Evolutionary conservation across 306 rosid genomes (phyloP).

Genomic region (Gillenia trifoliata): DNA sequence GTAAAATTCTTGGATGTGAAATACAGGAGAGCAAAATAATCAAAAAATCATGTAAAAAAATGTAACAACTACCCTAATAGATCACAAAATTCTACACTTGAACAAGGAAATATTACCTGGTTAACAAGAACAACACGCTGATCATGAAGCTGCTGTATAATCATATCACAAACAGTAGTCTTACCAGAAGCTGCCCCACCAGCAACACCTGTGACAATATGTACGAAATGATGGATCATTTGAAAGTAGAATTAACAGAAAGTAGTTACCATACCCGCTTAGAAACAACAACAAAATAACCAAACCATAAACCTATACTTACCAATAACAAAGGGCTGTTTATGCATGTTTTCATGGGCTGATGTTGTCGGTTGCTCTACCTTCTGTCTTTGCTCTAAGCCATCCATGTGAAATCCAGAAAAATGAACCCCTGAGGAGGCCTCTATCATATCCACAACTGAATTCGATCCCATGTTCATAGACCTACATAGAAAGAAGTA

Average conservation of each 20-base stretch:
- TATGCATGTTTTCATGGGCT: slow-evolving; percentile 44
- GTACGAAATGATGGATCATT: neutral
- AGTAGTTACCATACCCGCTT: neutral
- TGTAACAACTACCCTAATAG: neutral
- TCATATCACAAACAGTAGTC: slow-evolving; percentile 95
- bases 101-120: slow-evolving; percentile 49
- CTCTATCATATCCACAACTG: slow-evolving; percentile 76
- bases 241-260: neutral
- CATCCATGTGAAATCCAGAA: slow-evolving; percentile 80
- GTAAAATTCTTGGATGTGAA: neutral
- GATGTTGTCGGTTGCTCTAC: slow-evolving; percentile 52
- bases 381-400: slow-evolving; percentile 43
- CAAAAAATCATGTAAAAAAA: neutral
- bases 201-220: slow-evolving; percentile 72
- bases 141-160: slow-evolving; percentile 98
- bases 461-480: slow-evolving; percentile 54
- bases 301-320: slow-evolving; percentile 15
- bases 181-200: slow-evolving; percentile 99
- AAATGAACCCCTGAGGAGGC: slow-evolving; percentile 93
- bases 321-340: slow-evolving; percentile 95
- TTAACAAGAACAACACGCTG: slow-evolving; percentile 94
- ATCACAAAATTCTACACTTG: slow-evolving; percentile 3
- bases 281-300: neutral
- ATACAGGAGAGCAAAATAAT: neutral
- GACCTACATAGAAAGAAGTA: slow-evolving; percentile 26